These are phyloP conservation scores for Mitragyna speciosa DNA, from an alignment of 257 asterid genomes.

Conservation along the genomic window DNA sequence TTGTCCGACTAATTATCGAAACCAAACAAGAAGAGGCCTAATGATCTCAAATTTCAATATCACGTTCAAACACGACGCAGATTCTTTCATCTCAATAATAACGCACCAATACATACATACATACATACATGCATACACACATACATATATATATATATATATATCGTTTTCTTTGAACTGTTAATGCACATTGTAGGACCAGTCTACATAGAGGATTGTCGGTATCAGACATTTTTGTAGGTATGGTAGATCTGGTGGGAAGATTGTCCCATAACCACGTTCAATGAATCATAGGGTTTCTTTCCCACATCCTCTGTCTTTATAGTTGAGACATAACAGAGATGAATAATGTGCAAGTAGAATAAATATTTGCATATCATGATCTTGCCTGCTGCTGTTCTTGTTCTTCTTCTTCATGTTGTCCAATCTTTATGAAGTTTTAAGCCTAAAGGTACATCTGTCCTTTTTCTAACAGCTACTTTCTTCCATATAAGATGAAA, in stretches of 20 bases:
- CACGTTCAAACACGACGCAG: background rate
- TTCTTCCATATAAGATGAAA: background rate
- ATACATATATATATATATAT: no score
- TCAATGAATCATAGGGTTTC: slow-evolving; percentile 19
- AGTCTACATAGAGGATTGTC: background rate
- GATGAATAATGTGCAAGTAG: background rate
- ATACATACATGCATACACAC: no score
- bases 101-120: no score
- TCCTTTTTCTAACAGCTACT: background rate
- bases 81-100: background rate
- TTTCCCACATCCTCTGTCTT: background rate
- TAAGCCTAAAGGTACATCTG: background rate
- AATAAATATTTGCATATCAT: background rate
- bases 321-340: background rate
- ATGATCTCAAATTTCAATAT: background rate
- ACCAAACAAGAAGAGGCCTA: background rate
- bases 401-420: background rate
- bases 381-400: background rate
- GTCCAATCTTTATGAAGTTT: background rate
- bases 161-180: no score
- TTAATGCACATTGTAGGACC: no score
- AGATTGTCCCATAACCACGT: slow-evolving; percentile 8
- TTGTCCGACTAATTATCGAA: background rate
- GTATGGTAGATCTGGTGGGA: background rate
- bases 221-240: background rate